phyloP scores from a whole-genome alignment of 2,329 filamentous ascomycete species.

The Ophiostoma populinum region DNA sequence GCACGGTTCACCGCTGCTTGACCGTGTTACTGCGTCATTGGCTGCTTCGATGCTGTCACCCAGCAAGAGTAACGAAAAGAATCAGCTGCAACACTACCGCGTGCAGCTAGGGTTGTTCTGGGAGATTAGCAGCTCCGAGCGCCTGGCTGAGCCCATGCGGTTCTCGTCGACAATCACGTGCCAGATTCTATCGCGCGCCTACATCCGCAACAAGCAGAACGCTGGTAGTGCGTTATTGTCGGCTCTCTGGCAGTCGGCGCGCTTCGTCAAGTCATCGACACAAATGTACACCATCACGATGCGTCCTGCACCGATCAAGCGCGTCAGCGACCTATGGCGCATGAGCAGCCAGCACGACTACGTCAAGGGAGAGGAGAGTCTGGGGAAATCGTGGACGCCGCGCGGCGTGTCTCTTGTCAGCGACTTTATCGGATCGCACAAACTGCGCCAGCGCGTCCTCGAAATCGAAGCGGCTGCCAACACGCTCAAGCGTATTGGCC shows the following conservation, averaged over 20 bases:
- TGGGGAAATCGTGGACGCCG: conserved; percentile 69
- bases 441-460: conserved; percentile 53
- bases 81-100: conserved; percentile 53
- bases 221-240: conserved; percentile 60
- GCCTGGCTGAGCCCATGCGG: conserved; percentile 72
- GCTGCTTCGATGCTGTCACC: background rate
- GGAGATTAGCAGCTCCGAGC: conserved; percentile 57
- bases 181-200: conserved; percentile 69
- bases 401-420: conserved; percentile 80
- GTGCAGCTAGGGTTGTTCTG: conserved; percentile 78
- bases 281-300: conserved; percentile 76
- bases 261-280: conserved; percentile 74
- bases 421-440: conserved; percentile 63
- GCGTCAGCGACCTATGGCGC: conserved; percentile 84
- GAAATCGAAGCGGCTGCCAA: conserved; percentile 66
- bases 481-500: conserved; percentile 41
- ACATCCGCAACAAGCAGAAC: background rate
- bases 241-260: conserved; percentile 66
- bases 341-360: conserved; percentile 93
- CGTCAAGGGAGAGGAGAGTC: conserved; percentile 82
- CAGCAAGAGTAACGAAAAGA: background rate
- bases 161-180: conserved; percentile 69
- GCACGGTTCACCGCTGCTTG: conserved; percentile 82
- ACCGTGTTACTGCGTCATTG: conserved; percentile 57
- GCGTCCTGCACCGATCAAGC: conserved; percentile 76